Percentiles rank a stretch among this genome's conserved stretches.
phyloP scores from a whole-genome alignment of 2,329 filamentous ascomycete genomes.

The Bipolaris bicolor region DNA sequence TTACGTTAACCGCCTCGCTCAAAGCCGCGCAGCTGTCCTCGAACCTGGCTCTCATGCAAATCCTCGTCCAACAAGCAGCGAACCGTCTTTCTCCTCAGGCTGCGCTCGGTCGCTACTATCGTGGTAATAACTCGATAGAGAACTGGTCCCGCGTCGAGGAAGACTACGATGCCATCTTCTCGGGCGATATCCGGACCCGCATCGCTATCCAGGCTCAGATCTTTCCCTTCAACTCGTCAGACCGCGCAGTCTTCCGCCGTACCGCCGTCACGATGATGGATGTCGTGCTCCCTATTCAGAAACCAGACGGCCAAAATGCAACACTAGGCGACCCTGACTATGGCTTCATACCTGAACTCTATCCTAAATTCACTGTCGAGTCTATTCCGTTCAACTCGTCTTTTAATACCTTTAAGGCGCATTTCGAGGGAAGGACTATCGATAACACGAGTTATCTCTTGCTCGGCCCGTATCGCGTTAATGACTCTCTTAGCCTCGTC shows the following conservation, averaged over 20 bases:
- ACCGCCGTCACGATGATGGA: conserved; percentile 56
- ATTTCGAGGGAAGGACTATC: conserved; percentile 53
- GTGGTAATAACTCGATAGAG: conserved; percentile 58
- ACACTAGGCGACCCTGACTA: conserved; percentile 65
- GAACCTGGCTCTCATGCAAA: conserved; percentile 79
- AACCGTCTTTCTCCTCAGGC: conserved; percentile 65
- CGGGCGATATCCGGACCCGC: conserved; percentile 56
- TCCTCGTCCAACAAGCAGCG: conserved; percentile 72
- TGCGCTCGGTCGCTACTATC: conserved; percentile 58
- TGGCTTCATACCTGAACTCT: conserved; percentile 76
- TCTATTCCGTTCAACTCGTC: conserved; percentile 39
- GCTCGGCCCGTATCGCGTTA: conserved; percentile 76
- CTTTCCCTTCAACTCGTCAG: conserved; percentile 71
- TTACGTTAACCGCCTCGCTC: conserved; percentile 81
- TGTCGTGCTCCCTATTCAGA: conserved; percentile 68
- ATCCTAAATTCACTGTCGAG: conserved; percentile 77
- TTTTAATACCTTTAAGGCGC: conserved; percentile 49
- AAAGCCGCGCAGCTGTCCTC: conserved; percentile 83
- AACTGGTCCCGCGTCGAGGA: conserved; percentile 67
- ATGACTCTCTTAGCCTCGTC: conserved; percentile 74
- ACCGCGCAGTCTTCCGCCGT: conserved; percentile 45
- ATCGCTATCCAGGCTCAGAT: conserved; percentile 74
- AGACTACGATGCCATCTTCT: conserved; percentile 77
- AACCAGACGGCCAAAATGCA: conserved; percentile 63
- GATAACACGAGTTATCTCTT: conserved; percentile 65